Percentiles rank a stretch among this genome's conserved stretches.
These are phyloP conservation scores for Septoria petroselini DNA, from an alignment of 2,329 filamentous ascomycete genomes.

Conservation along the genomic window DNA sequence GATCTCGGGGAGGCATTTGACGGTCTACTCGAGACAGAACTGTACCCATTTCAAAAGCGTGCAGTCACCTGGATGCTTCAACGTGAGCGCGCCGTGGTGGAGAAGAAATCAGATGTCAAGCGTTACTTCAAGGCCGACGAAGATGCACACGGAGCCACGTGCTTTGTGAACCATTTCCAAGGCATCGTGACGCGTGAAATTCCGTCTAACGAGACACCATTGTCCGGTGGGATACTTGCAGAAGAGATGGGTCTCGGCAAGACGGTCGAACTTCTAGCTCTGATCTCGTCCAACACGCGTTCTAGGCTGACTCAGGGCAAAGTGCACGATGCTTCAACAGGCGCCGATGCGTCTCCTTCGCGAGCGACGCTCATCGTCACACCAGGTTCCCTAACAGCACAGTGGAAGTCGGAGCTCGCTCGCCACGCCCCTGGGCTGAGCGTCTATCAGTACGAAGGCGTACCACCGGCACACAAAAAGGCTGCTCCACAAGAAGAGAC, in stretches of 20 bases:
- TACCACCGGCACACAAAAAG: constrained; percentile 39
- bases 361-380: constrained; percentile 62
- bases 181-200: constrained; percentile 48
- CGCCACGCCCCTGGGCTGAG: constrained; percentile 56
- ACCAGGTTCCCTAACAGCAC: constrained; percentile 58
- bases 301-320: constrained; percentile 30
- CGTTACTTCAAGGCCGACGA: constrained; percentile 27
- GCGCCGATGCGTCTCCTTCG: constrained; percentile 49
- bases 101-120: neutral
- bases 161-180: constrained; percentile 62
- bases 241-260: constrained; percentile 85
- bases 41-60: constrained; percentile 71
- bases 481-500: constrained; percentile 39
- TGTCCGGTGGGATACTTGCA: constrained; percentile 63
- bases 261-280: constrained; percentile 69
- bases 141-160: constrained; percentile 49
- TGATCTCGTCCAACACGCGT: constrained; percentile 63
- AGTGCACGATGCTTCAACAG: constrained; percentile 41
- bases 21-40: constrained; percentile 33
- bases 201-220: constrained; percentile 43
- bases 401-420: constrained; percentile 61
- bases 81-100: constrained; percentile 54
- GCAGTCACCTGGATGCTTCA: constrained; percentile 67
- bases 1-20: constrained; percentile 13
- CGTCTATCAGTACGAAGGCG: constrained; percentile 57